phyloP scores from a whole-genome alignment of 1,284 basidiomycete species.

The Tilletiaria anomala region DNA sequence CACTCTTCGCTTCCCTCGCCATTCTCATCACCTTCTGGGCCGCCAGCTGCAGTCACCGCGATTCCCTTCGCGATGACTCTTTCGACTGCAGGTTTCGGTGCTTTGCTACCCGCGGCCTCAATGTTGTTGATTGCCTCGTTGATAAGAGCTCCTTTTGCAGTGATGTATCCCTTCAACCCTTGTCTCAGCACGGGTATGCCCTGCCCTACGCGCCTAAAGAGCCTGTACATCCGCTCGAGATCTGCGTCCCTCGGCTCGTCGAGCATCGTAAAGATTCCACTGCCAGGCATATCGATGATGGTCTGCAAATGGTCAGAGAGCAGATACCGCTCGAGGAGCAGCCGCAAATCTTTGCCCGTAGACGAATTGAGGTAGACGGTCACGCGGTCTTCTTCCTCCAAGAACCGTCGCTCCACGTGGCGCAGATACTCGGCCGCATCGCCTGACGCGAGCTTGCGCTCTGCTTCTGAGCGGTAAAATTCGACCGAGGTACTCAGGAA shows the following conservation, averaged over 20 bases:
- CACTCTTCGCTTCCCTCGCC: constrained; percentile 1
- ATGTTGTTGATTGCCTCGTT: constrained; percentile 48
- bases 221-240: constrained; percentile 61
- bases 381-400: constrained; percentile 72
- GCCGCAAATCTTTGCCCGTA: constrained; percentile 56
- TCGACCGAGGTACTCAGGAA: constrained; percentile 61
- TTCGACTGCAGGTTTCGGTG: constrained; percentile 1
- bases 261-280: constrained; percentile 77
- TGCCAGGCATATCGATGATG: constrained; percentile 65
- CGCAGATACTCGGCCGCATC: constrained; percentile 71
- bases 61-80: too few species aligned
- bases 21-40: constrained; percentile 3
- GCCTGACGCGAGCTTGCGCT: constrained; percentile 55
- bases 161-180: constrained; percentile 61
- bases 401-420: constrained; percentile 68
- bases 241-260: constrained; percentile 65
- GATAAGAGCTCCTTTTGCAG: constrained; percentile 63
- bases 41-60: too few species aligned
- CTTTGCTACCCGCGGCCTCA: constrained; percentile 2
- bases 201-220: constrained; percentile 58
- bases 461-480: constrained; percentile 69
- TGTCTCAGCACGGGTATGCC: constrained; percentile 50
- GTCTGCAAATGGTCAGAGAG: constrained; percentile 61
- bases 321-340: constrained; percentile 63
- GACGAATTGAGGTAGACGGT: constrained; percentile 71